A percentile compares a stretch with the other conserved stretches of the same genome.
phyloP scores from a whole-genome alignment of 257 asterid species.

The Gynochthodes officinalis region DNA sequence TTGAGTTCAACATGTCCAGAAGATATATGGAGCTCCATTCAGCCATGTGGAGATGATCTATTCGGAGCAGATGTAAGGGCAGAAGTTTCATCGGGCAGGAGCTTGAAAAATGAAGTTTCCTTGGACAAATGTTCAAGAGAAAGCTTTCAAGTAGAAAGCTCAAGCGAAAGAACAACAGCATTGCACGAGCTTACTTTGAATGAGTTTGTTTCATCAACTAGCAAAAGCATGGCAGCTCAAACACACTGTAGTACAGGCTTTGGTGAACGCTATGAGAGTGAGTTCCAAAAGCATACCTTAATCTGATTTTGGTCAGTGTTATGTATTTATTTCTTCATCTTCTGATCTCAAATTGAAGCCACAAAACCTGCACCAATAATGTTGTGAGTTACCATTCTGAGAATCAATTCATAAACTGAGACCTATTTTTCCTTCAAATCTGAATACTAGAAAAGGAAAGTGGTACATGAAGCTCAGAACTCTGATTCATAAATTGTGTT shows the following conservation, averaged over 20 bases:
- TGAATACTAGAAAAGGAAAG: no score
- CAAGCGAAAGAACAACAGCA: not conserved
- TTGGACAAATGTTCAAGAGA: not conserved
- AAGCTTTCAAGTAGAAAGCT: slow-evolving; percentile 3
- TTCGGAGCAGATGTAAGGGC: not conserved
- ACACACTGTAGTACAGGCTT: slow-evolving; percentile 15
- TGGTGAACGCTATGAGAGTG: slow-evolving; percentile 22
- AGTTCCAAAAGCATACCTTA: not conserved
- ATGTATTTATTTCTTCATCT: not conserved
- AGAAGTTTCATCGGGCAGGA: slow-evolving; percentile 5
- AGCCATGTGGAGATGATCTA: not conserved
- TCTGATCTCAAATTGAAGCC: not conserved
- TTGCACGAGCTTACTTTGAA: not conserved
- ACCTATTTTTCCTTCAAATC: no score
- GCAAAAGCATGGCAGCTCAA: slow-evolving; percentile 15
- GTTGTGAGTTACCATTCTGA: no score
- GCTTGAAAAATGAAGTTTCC: not conserved
- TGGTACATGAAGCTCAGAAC: not conserved
- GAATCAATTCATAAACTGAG: not conserved
- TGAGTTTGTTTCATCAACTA: slow-evolving; percentile 13
- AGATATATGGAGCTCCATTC: slow-evolving; percentile 1
- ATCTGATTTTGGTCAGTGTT: no score
- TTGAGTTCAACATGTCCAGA: not conserved
- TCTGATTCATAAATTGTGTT: not conserved
- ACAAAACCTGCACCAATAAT: no score